Evolutionary conservation across 1,139 yeast species (phyloP).

Genomic region (Candida gigantensis): DNA sequence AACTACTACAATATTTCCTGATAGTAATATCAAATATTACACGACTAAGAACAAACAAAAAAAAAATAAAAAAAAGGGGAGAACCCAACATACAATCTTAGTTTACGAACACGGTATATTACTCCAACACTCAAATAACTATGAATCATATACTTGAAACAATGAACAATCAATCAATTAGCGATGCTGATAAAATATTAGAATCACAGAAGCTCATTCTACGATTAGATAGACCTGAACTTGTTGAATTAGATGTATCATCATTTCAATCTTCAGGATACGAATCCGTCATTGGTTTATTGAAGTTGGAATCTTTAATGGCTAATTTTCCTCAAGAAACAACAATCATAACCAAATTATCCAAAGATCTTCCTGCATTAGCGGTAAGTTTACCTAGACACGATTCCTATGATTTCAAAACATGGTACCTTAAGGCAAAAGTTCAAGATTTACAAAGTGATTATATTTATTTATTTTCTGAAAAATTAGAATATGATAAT

Average conservation of each 20-base stretch:
- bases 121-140: too few species aligned
- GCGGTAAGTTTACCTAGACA: too few species aligned
- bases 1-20: too few species aligned
- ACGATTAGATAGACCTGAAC: not conserved
- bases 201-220: not conserved
- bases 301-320: conserved; percentile 9
- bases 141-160: too few species aligned
- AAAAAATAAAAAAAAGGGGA: too few species aligned
- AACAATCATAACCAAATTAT: not conserved
- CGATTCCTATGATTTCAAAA: too few species aligned
- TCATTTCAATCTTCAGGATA: not conserved
- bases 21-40: too few species aligned
- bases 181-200: not conserved
- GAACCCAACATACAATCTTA: too few species aligned
- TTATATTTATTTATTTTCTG: conserved; percentile 29
- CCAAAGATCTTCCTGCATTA: not conserved
- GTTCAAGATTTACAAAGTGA: conserved; percentile 29
- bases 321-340: conserved; percentile 7
- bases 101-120: too few species aligned
- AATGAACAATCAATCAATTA: not conserved
- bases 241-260: not conserved
- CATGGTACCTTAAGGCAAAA: conserved; percentile 17
- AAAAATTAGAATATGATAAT: conserved; percentile 19
- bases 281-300: conserved; percentile 1
- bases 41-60: too few species aligned